Evolutionary conservation across 2,329 filamentous ascomycete genomes (phyloP), one percentile per base, ranked within the genome.

Genomic region (Paramyrothecium roridum): DNA sequence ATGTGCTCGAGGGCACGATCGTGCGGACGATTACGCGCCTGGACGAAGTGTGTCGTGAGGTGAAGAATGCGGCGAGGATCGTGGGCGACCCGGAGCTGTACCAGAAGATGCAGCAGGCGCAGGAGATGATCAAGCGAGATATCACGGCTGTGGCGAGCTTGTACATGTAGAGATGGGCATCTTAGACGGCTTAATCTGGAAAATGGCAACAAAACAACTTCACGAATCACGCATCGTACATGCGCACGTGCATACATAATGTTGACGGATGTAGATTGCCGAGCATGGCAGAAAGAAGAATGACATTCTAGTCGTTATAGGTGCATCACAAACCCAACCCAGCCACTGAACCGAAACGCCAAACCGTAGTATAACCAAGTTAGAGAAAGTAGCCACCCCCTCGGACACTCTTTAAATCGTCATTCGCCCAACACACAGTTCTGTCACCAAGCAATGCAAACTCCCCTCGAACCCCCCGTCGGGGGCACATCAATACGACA

Each of bases 71-170:
- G 40, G 95, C 95, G 26, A 83, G 95, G 62, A 91, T 99, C 61
- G 93, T 99, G 63, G 95, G 95, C 22, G 95, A 99, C 70, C 95
- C 95, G 3, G 88, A 88, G 54, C 76, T 99, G 62, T 97, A 96
- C 72, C 85, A 88, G 62, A 99, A 99, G 83, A 99, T 99, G 93
- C 88, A 96, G 76, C 87, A 87, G 59, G 96, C 93, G 63, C 93
- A 98, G 81, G 95, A 99, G 79, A 83, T 97, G 82, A 99, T 99
- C 70, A 96, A 96, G 81, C 80, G 95, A 67, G 95, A 97, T 71
- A 95, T 96, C 53, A 96, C 91, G 21, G 93, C 93, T 19, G 91
- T 93, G 43, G 91, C 92, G 16, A 91, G 88, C 70, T 73, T 96
- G 67, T 96, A 96, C 68, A 93, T 96, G 89, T 96, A 80, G 37